These are phyloP conservation scores for Saitozyma sp. DNA, from an alignment of 768 basidiomycete species.

Conservation along the genomic window DNA sequence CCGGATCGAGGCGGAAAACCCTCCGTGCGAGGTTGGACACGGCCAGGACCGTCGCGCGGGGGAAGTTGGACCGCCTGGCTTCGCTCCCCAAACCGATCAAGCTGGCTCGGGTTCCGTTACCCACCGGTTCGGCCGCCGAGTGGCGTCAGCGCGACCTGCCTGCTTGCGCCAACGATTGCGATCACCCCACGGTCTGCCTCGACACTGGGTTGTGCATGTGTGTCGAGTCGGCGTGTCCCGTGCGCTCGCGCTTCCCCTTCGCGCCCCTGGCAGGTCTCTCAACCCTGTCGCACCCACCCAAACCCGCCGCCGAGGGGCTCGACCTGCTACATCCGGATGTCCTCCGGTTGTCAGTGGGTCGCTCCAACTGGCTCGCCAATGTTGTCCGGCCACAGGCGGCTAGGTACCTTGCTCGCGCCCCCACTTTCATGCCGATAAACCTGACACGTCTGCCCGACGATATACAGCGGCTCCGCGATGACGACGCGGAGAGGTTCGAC, in stretches of 20 bases:
- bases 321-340: slow-evolving; percentile 5
- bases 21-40: too few relatives aligned
- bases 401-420: slow-evolving; percentile 16
- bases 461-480: slow-evolving; percentile 10
- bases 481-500: slow-evolving; percentile 9
- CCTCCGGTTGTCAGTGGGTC: slow-evolving; percentile 10
- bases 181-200: slow-evolving; percentile 38
- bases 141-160: slow-evolving; percentile 30
- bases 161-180: slow-evolving; percentile 38
- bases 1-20: too few relatives aligned
- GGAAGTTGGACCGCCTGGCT: too few relatives aligned
- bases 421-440: slow-evolving; percentile 9
- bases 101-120: not conserved
- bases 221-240: slow-evolving; percentile 28
- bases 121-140: slow-evolving; percentile 10
- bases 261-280: slow-evolving; percentile 19
- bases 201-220: slow-evolving; percentile 42
- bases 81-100: too few relatives aligned
- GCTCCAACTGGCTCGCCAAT: slow-evolving; percentile 10
- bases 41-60: too few relatives aligned
- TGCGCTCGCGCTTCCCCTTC: slow-evolving; percentile 22
- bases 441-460: slow-evolving; percentile 19
- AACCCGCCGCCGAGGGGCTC: too few relatives aligned
- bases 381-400: slow-evolving; percentile 14
- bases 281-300: slow-evolving; percentile 9